Percentiles rank a stretch among this genome's conserved stretches.
Evolutionary conservation across 306 rosid species (phyloP).

Genomic region (Sicyos edulis): DNA sequence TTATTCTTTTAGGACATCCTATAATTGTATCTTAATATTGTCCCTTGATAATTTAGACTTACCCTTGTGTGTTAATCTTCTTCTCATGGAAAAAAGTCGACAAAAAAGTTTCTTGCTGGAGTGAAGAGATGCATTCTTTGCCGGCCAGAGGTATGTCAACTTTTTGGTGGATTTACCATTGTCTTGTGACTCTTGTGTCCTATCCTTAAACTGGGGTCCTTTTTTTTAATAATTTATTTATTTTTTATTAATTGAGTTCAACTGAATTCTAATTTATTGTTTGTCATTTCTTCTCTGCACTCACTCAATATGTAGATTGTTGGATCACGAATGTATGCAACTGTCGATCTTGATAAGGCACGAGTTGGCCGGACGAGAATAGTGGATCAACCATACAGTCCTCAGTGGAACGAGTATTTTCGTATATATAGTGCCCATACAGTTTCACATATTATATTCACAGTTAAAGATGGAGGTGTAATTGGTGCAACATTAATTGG

Average conservation of each 20-base stretch:
- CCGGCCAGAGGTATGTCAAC: slow-evolving; percentile 53
- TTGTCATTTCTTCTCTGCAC: not conserved
- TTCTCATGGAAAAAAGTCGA: slow-evolving; percentile 25
- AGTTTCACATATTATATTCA: slow-evolving; percentile 50
- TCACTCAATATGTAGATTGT: slow-evolving; percentile 37
- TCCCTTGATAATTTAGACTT: not conserved
- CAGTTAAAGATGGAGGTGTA: slow-evolving; percentile 56
- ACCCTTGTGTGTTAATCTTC: not conserved
- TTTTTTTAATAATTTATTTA: not conserved
- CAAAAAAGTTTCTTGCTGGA: slow-evolving; percentile 43
- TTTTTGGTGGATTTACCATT: not conserved
- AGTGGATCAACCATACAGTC: slow-evolving; percentile 30
- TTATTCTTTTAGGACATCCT: not conserved
- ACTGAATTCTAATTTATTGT: not conserved
- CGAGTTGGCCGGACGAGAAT: slow-evolving; percentile 49
- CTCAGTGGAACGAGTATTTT: slow-evolving; percentile 53
- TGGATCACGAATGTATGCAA: slow-evolving; percentile 65
- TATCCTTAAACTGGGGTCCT: not conserved
- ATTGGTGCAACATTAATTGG: slow-evolving; percentile 75
- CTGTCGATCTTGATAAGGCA: slow-evolving; percentile 71
- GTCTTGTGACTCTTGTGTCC: not conserved
- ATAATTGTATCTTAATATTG: not conserved
- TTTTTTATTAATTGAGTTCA: too few species aligned
- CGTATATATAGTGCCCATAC: slow-evolving; percentile 62
- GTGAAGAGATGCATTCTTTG: slow-evolving; percentile 54